These are phyloP conservation scores for Guyanaporus albipodus DNA, from an alignment of 768 basidiomycete genomes.

Conservation along the genomic window DNA sequence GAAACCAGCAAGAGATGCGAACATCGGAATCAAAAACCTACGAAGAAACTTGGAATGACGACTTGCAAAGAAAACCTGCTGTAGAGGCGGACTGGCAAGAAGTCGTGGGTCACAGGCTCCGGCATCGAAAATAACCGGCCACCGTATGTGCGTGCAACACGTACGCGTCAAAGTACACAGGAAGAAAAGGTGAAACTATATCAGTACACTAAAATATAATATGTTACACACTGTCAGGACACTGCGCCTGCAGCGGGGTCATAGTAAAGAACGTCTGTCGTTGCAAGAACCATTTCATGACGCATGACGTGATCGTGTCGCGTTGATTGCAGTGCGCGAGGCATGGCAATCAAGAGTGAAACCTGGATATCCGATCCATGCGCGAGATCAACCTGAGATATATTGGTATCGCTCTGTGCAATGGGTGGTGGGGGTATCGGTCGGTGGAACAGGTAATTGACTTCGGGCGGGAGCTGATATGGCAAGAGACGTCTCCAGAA, in stretches of 20 bases:
- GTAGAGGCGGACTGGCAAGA: too few relatives aligned
- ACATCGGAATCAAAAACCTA: too few relatives aligned
- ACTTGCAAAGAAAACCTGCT: too few relatives aligned
- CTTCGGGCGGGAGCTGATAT: constrained; percentile 21
- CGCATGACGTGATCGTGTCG: neutral
- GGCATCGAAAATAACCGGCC: too few relatives aligned
- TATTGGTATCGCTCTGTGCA: neutral
- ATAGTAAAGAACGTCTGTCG: constrained; percentile 16
- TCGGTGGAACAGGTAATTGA: constrained; percentile 26
- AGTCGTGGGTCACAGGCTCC: too few relatives aligned
- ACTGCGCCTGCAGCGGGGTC: constrained; percentile 10
- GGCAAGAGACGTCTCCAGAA: constrained; percentile 23
- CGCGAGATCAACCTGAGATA: constrained; percentile 2
- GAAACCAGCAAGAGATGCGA: too few relatives aligned
- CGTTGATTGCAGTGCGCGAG: constrained; percentile 7
- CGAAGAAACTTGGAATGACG: too few relatives aligned
- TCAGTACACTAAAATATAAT: constrained; percentile 12
- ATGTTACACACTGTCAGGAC: constrained; percentile 1
- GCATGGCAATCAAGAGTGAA: constrained; percentile 29
- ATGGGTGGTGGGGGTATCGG: constrained; percentile 9
- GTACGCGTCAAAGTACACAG: too few relatives aligned
- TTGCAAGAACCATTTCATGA: constrained; percentile 28
- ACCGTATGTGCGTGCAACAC: too few relatives aligned
- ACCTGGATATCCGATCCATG: constrained; percentile 25
- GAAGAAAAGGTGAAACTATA: too few relatives aligned